phyloP scores from a whole-genome alignment of 495 filamentous ascomycete species.

The Tuber borchii region DNA sequence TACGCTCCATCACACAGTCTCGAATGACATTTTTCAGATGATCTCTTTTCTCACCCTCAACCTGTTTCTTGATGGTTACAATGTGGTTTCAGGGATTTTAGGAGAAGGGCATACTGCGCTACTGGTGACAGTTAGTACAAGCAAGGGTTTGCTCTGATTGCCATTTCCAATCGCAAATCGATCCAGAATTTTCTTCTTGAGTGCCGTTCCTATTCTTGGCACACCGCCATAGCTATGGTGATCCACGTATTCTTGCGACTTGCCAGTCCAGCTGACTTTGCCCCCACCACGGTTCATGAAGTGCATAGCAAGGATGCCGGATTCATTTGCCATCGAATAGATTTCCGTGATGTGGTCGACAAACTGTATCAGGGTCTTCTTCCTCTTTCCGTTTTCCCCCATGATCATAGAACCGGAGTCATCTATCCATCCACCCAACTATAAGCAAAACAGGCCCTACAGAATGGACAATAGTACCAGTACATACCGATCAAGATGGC shows the following conservation, averaged over 20 bases:
- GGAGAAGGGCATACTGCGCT: background rate
- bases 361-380: constrained; percentile 55
- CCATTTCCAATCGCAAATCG: too few species aligned
- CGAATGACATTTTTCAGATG: too few species aligned
- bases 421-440: constrained; percentile 41
- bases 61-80: constrained; percentile 42
- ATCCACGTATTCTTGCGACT: too few species aligned
- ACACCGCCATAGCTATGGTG: too few species aligned
- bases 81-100: background rate
- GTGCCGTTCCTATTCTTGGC: too few species aligned
- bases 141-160: constrained; percentile 6
- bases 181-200: too few species aligned
- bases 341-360: constrained; percentile 33
- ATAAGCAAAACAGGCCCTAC: too few species aligned
- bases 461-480: background rate
- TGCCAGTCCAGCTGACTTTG: too few species aligned
- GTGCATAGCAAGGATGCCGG: background rate
- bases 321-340: too few species aligned
- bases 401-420: constrained; percentile 63
- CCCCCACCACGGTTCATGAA: too few species aligned
- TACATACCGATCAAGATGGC: constrained; percentile 6
- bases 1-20: background rate
- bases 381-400: constrained; percentile 53
- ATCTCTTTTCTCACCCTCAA: constrained; percentile 45
- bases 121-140: constrained; percentile 17